phyloP scores from a whole-genome alignment of 257 asterid species.

The Datura wrightii region DNA sequence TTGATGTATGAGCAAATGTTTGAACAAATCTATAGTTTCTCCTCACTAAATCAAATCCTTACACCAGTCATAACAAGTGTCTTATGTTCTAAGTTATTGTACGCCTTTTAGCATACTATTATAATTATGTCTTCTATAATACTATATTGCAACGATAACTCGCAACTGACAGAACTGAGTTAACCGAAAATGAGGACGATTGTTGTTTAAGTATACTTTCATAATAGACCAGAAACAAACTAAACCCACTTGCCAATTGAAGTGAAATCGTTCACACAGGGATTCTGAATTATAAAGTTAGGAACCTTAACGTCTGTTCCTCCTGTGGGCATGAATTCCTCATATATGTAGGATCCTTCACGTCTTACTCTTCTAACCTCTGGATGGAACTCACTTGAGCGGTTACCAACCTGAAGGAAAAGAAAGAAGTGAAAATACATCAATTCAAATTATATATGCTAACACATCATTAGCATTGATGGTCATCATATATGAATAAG shows the following conservation, averaged over 20 bases:
- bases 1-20: not conserved
- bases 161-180: not conserved
- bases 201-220: not conserved
- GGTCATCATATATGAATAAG: slow-evolving; percentile 8
- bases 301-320: slow-evolving; percentile 98
- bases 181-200: not conserved
- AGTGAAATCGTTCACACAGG: not conserved
- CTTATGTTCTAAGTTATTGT: not conserved
- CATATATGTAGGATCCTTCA: slow-evolving; percentile 97
- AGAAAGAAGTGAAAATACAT: slow-evolving; percentile 29
- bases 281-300: slow-evolving; percentile 27
- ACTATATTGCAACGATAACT: not conserved
- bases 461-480: not conserved
- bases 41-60: not conserved
- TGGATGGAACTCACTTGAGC: slow-evolving; percentile 98
- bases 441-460: slow-evolving; percentile 16
- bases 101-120: not conserved
- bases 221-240: slow-evolving; percentile 12
- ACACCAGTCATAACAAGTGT: not conserved
- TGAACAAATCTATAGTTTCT: not conserved
- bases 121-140: not conserved
- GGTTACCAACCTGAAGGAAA: slow-evolving; percentile 85
- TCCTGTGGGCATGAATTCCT: slow-evolving; percentile 99
- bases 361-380: slow-evolving; percentile 98
- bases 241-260: not conserved